Evolutionary conservation across 345 rosid genomes (phyloP), one percentile per base, ranked within the genome.

Genomic region (Theobroma cacao): DNA sequence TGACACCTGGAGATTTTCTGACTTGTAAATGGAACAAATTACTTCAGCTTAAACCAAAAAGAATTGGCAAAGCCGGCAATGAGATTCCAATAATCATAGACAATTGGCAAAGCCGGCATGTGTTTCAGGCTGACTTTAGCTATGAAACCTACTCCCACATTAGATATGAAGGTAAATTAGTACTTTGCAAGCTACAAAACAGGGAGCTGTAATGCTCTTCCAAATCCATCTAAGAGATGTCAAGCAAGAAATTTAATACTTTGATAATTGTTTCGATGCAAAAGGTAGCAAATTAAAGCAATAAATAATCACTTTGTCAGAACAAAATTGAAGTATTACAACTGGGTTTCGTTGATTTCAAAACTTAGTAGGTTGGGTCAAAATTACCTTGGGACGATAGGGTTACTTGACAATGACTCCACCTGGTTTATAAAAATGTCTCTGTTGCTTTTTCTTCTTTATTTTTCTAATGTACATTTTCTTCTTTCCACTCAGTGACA

Each of bases 81-180:
- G 17, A 13, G 75, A 48, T 9, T 70, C 10, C 26, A 70, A 71
- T 31, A 33, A 50, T 48, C 75, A 18, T 47, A 4, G 40, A 48
- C 59, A 70, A 47, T 30, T 47, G 41, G 75, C 75, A 48, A 20
- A 30, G 59, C 60, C 75, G 75, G 75, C 75, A 18, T 31, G 60
- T 31, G 10, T 71, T 10, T 30, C 9, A 30, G 30, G 59, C 26
- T 18, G 26, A 48, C 41, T 70, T 48, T 18, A 48, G 59, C 59
- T 34, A 47, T 47, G 12, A 24, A 20, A 64, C 45, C 28, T 36
- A 64, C 47, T 34, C 5, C 41, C 45, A 33, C 2, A 62, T 12
- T 61, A 1, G 3, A 31, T 14, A 7, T 59, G 2, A 26, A 61
- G 7, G 41, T 4, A 31, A 62, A 62, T 31, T 17, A 7, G 1